Evolutionary conservation across 495 filamentous ascomycete species (phyloP), one percentile per base, ranked within the genome.

Genomic region (Choiromyces venosus): DNA sequence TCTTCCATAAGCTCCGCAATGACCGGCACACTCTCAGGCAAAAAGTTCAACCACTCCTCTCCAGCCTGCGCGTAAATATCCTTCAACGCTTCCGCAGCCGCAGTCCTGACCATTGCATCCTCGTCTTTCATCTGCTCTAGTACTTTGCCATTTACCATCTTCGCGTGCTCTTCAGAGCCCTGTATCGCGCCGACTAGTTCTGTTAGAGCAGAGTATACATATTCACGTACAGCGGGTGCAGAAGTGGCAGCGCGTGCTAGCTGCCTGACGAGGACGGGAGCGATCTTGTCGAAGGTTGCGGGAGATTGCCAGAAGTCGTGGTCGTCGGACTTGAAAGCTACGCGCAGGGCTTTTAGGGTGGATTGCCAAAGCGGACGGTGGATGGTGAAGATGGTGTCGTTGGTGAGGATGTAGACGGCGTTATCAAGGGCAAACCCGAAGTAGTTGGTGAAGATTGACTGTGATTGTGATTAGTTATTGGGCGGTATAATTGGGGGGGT

Each of bases 1-100:
- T 99, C 95, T 82, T 99, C 96, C 85, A 95, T 91, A 74, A 96
- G 79, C 83, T 99, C 95, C 74, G 91, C 94, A 68, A 99, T 95
- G 70, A 92, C 91, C 40, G 95, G 95, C 76, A 98, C 84, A 89
- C 97, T 97, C 86, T 99, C 94, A 0, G 94, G 92, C 81, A 98
- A 83, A 82, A 94, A 85, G 2, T 88, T 86, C 73, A 98, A 82
- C 96, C 96, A 98, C 76, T 98, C 95, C 78, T 97, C 93, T 35
- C 93, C 93, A 35, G 97, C 82, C 70, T 87, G 85, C 69, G 89
- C 87, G 33, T 93, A 94, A 67, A 99, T 85, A 2, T 86, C 88
- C 74, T 90, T 90, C 84, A 97, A 87, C 66, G 90, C 89, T 81
- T 90, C 89, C 25, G 98, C 87, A 4, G 91, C 92, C 10, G 92